Base-by-base conservation (phyloP, 352 stramenopile genomes). In the Globisporangium okanoganense region DNA sequence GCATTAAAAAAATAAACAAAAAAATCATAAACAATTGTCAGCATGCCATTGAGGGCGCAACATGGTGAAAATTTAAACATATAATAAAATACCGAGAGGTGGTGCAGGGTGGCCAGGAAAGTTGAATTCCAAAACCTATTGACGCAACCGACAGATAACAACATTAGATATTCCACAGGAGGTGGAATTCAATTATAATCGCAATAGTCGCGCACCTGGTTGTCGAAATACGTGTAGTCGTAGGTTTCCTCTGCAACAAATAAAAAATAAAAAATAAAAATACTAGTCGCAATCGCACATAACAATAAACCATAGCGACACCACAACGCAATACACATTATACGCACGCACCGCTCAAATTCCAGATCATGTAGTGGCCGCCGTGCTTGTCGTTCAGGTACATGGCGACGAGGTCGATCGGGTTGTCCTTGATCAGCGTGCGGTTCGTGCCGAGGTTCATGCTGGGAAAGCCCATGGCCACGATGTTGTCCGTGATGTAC, bases 331-430 rank as follows among this genome's bases (percentile, higher is more conserved):
- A n/a, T n/a, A n/a, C n/a, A n/a, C n/a, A n/a, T n/a, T 3, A 25
- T 38, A 27, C 40, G 14, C 40, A 40, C 56, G 43, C 64, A 88
- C 79, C 79, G 61, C 87, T 98, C 18, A 99, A 70, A 75, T 99
- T 99, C 93, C 94, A 99, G 59, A 99, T 97, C 92, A 99, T 98
- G 72, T 97, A 99, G 62, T 97, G 82, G n/a, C 92, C 92, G 13
- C 73, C 73, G 65, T 99, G 97, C 61, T 94, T 88, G 20, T 85
- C 82, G 65, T 97, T 88, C n/a, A 99, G 72, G 69, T 99, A 95
- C 68, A 97, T 93, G 25, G 89, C 79, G 18, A 99, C 88, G 33
- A 95, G 64, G 47, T 97, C 87, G 68, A 96, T 96, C 25, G 87
- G 83, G 66, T 97, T 96, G 58, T 96, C 87, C 60, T 87, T 80